Conservation (phyloP, 1,139 yeast species). For the Zygosaccharomyces pseudobailii region DNA sequence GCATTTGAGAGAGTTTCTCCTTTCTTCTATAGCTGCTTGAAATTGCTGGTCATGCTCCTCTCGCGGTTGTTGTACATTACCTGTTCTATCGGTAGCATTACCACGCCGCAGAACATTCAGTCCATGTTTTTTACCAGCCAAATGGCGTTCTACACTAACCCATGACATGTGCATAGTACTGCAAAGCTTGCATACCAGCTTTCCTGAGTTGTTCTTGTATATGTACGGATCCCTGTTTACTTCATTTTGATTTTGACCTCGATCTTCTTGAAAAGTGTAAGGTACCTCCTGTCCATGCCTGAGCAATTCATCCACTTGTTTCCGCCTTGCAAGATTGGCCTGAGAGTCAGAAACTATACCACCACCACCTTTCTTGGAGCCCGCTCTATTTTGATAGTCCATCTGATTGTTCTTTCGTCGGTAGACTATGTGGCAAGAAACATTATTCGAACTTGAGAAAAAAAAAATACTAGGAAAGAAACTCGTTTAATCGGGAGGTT, state of each 20-base stretch:
- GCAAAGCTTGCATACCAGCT: slow-evolving; percentile 61
- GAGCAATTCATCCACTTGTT: slow-evolving; percentile 52
- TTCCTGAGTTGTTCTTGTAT: slow-evolving; percentile 56
- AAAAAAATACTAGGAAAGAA: neutral
- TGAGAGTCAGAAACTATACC: slow-evolving; percentile 61
- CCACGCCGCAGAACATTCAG: slow-evolving; percentile 49
- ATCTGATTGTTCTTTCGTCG: slow-evolving; percentile 15
- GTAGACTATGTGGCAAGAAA: neutral
- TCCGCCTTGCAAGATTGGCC: slow-evolving; percentile 51
- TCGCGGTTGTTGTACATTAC: neutral
- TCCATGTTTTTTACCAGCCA: slow-evolving; percentile 61
- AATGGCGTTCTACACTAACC: slow-evolving; percentile 55
- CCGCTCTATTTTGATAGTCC: slow-evolving; percentile 45
- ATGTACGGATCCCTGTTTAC: slow-evolving; percentile 52
- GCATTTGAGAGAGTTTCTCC: slow-evolving; percentile 24
- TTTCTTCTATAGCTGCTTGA: slow-evolving; percentile 19
- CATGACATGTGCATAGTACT: slow-evolving; percentile 58
- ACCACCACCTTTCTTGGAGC: slow-evolving; percentile 50
- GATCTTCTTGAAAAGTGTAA: slow-evolving; percentile 45
- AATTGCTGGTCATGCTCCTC: slow-evolving; percentile 12
- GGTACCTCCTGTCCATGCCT: slow-evolving; percentile 35
- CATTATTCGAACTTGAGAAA: neutral
- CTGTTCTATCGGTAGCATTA: slow-evolving; percentile 12
- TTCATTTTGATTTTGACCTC: slow-evolving; percentile 6
- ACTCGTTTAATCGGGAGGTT: too few relatives aligned